These are phyloP conservation scores for Aspergillus ruber DNA, from an alignment of 2,329 filamentous ascomycete genomes.

Conservation along the genomic window DNA sequence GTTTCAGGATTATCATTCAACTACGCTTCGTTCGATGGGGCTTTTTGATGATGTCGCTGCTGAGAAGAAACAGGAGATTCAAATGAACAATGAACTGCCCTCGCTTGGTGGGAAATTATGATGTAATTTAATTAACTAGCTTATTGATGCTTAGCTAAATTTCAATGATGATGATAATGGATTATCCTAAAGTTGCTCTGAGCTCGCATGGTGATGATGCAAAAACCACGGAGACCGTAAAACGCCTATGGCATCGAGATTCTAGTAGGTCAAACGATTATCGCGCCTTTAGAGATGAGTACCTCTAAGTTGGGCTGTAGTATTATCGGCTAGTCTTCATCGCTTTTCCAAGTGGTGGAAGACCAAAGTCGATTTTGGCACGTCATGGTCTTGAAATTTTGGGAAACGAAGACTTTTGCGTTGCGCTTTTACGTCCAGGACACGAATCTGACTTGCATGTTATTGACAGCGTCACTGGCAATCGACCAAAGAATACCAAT, in stretches of 20 bases:
- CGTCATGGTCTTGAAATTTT: background rate
- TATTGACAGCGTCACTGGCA: background rate
- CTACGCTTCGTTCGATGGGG: background rate
- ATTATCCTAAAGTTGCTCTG: too few species aligned
- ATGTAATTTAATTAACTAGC: background rate
- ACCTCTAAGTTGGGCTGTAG: too few species aligned
- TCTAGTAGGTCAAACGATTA: too few species aligned
- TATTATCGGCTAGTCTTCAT: too few species aligned
- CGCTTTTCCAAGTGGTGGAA: too few species aligned
- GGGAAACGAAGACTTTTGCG: background rate
- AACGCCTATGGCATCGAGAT: too few species aligned
- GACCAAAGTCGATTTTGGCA: too few species aligned
- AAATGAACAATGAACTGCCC: background rate
- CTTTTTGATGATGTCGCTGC: background rate
- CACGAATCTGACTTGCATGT: background rate
- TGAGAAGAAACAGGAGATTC: background rate
- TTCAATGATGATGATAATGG: background rate
- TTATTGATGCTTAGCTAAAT: background rate
- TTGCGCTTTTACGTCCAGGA: background rate
- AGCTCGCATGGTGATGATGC: too few species aligned
- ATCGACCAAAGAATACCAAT: background rate
- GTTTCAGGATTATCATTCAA: background rate
- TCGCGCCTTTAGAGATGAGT: too few species aligned
- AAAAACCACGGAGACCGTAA: too few species aligned
- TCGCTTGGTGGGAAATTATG: background rate